Base-by-base conservation (phyloP, 805 yeast genomes). In the Cyberlindnera xylosilytica region DNA sequence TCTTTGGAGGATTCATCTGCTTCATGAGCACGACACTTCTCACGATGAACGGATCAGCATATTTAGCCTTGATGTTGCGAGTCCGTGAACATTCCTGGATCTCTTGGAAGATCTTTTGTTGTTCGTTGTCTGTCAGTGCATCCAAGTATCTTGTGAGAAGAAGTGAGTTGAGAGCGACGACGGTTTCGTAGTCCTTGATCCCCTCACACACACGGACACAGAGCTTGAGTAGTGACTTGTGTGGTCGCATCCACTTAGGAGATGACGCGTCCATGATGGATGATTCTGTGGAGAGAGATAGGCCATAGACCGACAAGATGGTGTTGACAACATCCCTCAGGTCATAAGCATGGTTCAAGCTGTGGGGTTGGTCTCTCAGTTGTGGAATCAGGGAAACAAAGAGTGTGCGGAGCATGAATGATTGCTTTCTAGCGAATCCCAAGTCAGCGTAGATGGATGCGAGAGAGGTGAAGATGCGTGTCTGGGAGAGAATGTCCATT, bases 41-140 rank as follows among this genome's bases (percentile, higher is more conserved):
- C 1, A 87, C 64, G 8, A 91, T 42, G 42, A 70, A 73, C 1
- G 82, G 79, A 60, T 91, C 97, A 87, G 95, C 87, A 54, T 87
- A 87, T 1, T 68, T 63, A 10, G 63, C 47, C 1, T 51, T 52
- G 11, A 68, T 50, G 11, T 63, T 54, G 13, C 47, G 38, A 1
- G 47, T 52, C 12, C 47, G 56, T 4, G 53, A 39, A 9, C 62
- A 41, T 33, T 59, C 36, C 26, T 59, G 65, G 9, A 82, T 51
- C 2, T 57, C 61, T 6, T 52, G 46, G 45, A 65, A 61, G 3
- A 74, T 46, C 12, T 59, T 60, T 3, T 62, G 47, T 56, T 87
- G 95, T 52, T 86, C 93, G 10, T 71, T 73, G 8, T 66, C 64
- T 0, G 77, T 67, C 34, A 87, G 62, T 19, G 81, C 65, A 50